Evolutionary conservation across 2,329 filamentous ascomycete genomes (phyloP).

Genomic region (Aureobasidium sp.): DNA sequence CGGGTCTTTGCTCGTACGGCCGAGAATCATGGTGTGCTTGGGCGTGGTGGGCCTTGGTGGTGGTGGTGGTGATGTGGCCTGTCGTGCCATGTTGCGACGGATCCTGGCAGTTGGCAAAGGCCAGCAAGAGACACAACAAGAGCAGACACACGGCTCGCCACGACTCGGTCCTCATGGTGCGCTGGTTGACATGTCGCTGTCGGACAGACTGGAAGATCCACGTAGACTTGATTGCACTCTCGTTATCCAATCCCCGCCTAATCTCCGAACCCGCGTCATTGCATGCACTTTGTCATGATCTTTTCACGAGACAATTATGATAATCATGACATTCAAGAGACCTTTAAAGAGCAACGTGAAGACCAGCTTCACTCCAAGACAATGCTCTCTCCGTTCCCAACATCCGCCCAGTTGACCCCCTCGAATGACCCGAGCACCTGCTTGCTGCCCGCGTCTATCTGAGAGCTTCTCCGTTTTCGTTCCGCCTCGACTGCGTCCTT

Average conservation of each 20-base stretch:
- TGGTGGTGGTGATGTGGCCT: background rate
- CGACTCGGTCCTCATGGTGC: conserved; percentile 6
- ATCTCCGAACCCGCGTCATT: conserved; percentile 5
- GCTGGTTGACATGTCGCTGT: conserved; percentile 4
- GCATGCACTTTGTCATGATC: background rate
- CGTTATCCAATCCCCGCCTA: background rate
- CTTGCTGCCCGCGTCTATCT: conserved; percentile 28
- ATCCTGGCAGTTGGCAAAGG: conserved; percentile 11
- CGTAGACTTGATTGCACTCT: background rate
- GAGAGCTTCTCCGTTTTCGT: conserved; percentile 36
- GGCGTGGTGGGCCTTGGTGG: background rate
- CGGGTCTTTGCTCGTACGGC: conserved; percentile 19
- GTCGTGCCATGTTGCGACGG: background rate
- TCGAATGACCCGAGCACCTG: conserved; percentile 31
- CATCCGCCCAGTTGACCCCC: conserved; percentile 44
- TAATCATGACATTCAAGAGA: background rate
- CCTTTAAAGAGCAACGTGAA: background rate
- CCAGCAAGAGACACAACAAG: conserved; percentile 4
- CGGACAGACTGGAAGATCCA: background rate
- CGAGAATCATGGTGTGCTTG: background rate
- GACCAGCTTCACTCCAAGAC: conserved; percentile 36
- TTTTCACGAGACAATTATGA: background rate
- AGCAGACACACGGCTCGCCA: conserved; percentile 12
- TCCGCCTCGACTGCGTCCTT: conserved; percentile 44
- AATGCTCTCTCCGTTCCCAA: conserved; percentile 51